Evolutionary conservation across 306 rosid species (phyloP), one percentile per base, ranked within the genome.

Genomic region (Chamaecrista fasciculata): DNA sequence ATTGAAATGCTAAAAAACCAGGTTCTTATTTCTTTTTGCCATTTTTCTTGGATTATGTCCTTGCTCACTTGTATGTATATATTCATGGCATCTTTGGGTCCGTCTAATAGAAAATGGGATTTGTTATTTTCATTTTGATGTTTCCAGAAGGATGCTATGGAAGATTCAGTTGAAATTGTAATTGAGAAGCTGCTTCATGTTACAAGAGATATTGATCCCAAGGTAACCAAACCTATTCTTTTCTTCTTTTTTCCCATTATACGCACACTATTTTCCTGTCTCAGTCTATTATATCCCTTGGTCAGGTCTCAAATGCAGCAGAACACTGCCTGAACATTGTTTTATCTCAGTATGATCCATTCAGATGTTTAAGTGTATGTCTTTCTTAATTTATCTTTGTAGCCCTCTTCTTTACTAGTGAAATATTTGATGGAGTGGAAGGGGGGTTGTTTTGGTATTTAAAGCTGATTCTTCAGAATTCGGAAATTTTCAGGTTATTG

Each of bases 151-250:
- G 88, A 84, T 64, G 81, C 91, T 15, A 86, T 95, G 90, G 99
- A 95, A 80, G 95, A 86, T 75, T 91, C 99, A 74, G 83, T 95
- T 73, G 99, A 95, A 84, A 84, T 95, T 43, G 91, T 95, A 28
- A 91, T 95, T 81, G 99, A 91, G 86, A 95, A 91, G 87, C 87
- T 95, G 83, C 97, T 95, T 78, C 91, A 89, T 76, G 97, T 91
- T 55, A 75, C 92, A 8, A 89, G 86, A 72, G 97, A 91, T 66
- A 64, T 50, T 16, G 77, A 84, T 83, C 85, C 95, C 50, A 89
- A 91, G 79, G 99, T 95, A 87, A 71, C 4, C 71, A 20, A 62
- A 55, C 67, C 31, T 50, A 46, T 66, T 50, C 67, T 37, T 33
- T 55, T 63, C 43, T 61, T 52, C 58, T 42, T 50, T 36, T 55